Base-by-base conservation (phyloP, 2,329 filamentous ascomycete species). In the Nannizziopsis arthrosporioides region DNA sequence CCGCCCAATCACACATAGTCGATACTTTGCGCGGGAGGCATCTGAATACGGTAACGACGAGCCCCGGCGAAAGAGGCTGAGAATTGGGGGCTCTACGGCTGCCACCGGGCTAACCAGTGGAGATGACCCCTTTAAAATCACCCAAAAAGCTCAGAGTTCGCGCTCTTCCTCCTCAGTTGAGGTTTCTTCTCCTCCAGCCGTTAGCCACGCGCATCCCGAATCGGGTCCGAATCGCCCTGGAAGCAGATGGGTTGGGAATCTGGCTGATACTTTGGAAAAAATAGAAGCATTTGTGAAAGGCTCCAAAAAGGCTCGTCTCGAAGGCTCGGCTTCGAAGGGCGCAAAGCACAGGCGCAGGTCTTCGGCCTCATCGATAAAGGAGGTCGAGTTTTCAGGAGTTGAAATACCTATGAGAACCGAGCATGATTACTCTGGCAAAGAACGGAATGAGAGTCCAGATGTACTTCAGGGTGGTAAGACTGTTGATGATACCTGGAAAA, bases 391-490 rank as follows among this genome's bases (percentile, higher is more conserved):
- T 30, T 32, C 42, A 27, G 42, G 30, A 19, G 43, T 50, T 5
- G 42, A 50, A 32, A 42, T 47, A 3, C 43, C 42, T 27, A 4
- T 4, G 3, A 27, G 7, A 27, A 3, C 22, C 22, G 22, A 27
- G 8, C 14, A 36, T 5, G 35, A 49, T 6, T 45, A 32, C 30
- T 53, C 41, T 14, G 11, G 18, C 32, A 49, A 47, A 14, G 54
- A 52, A 18, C 42, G 47, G n/a, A 55, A 58, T 35, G 66, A 68
- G 35, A 69, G 66, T 47, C 57, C 65, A 4, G 66, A 69, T 56
- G 66, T 64, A 48, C 51, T 69, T 2, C 66, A 69, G 48, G 65
- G 64, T 9, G 63, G 57, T 8, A 61, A 55, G 35, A 65, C 65
- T 4, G 61, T 53, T 18, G 9, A 27, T 2, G 52, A 55, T 22